Evolutionary conservation across 768 basidiomycete species (phyloP).

Genomic region (Amanita jacksonii): DNA sequence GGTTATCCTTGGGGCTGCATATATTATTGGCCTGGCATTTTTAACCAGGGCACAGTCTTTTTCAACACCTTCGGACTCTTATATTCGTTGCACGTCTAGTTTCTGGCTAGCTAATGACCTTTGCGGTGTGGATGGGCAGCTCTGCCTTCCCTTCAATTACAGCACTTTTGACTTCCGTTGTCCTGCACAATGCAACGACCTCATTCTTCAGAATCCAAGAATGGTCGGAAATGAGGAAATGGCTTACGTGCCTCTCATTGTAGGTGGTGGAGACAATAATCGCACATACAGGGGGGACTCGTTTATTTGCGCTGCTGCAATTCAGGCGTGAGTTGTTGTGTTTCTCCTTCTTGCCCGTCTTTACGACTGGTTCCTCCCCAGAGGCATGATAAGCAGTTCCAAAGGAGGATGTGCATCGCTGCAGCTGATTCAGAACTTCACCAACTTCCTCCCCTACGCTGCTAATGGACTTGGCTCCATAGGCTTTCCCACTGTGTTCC

Average conservation of each 20-base stretch:
- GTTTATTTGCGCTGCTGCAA: slow-evolving; percentile 78
- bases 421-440: slow-evolving; percentile 63
- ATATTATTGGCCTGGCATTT: slow-evolving; percentile 67
- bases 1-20: slow-evolving; percentile 42
- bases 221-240: slow-evolving; percentile 60
- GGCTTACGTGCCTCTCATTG: slow-evolving; percentile 63
- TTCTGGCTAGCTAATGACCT: slow-evolving; percentile 63
- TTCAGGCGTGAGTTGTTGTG: slow-evolving; percentile 53
- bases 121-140: slow-evolving; percentile 63
- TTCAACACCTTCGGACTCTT: slow-evolving; percentile 52
- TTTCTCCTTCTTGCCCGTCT: slow-evolving; percentile 1
- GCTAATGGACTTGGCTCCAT: slow-evolving; percentile 60
- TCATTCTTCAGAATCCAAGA: slow-evolving; percentile 63
- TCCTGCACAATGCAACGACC: slow-evolving; percentile 57
- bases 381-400: slow-evolving; percentile 53
- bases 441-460: slow-evolving; percentile 49
- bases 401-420: slow-evolving; percentile 73
- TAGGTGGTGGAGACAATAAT: slow-evolving; percentile 74
- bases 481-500: slow-evolving; percentile 69
- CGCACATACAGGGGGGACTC: slow-evolving; percentile 75
- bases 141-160: slow-evolving; percentile 56
- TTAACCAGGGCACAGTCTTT: slow-evolving; percentile 67
- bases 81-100: slow-evolving; percentile 57
- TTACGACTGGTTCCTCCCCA: slow-evolving; percentile 16
- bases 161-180: slow-evolving; percentile 68